Percentiles rank a stretch among this genome's conserved stretches.
These are phyloP conservation scores for Nepenthes gracilis DNA, from an alignment of 148 eudicot genomes.

Conservation along the genomic window DNA sequence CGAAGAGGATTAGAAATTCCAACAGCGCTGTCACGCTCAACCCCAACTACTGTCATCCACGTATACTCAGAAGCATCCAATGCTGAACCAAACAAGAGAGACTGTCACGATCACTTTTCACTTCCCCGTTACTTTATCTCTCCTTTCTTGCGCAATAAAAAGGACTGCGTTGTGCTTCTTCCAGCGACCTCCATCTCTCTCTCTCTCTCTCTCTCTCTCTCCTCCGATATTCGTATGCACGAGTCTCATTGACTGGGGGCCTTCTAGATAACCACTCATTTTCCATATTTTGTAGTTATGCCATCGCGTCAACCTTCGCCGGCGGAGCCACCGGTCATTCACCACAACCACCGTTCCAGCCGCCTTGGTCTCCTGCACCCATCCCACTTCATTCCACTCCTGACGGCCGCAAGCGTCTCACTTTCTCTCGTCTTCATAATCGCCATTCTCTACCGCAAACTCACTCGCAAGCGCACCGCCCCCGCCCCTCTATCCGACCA, in stretches of 20 bases:
- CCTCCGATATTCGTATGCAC: not conserved
- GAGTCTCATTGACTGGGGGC: not conserved
- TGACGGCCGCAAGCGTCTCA: conserved; percentile 23
- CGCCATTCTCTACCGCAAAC: conserved; percentile 42
- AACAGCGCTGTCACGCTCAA: no score
- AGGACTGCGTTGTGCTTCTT: no score
- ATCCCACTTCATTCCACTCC: conserved; percentile 21
- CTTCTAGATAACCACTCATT: not conserved
- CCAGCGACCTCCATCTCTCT: not conserved
- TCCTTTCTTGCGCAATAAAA: no score
- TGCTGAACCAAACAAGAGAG: no score
- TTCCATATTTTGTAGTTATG: conserved; percentile 14
- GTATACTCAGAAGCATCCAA: no score
- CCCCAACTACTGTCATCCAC: no score
- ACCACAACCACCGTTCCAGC: conserved; percentile 7
- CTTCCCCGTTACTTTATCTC: no score
- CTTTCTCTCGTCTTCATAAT: conserved; percentile 27
- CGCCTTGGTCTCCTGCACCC: conserved; percentile 1
- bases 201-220: not conserved
- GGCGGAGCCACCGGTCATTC: conserved; percentile 17
- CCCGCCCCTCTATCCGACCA: conserved; percentile 26
- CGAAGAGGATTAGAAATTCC: not conserved
- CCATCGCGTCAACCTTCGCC: conserved; percentile 31
- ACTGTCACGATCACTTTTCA: no score
- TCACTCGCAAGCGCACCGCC: conserved; percentile 46